These are phyloP conservation scores for Dillenia turbinata DNA, from an alignment of 164 flowering plant genomes.

Conservation along the genomic window DNA sequence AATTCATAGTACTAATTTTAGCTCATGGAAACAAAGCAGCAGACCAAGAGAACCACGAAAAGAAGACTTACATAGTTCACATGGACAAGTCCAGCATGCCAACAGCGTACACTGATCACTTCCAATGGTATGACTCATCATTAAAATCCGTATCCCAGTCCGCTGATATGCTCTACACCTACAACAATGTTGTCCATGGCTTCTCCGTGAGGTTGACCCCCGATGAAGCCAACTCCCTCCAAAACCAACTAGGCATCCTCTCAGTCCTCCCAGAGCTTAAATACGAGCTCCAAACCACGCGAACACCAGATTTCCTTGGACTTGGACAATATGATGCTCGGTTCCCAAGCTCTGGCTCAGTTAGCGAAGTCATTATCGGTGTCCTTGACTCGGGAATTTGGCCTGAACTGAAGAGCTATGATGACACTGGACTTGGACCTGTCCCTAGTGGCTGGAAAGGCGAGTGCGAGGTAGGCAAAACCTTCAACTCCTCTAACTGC, in stretches of 20 bases:
- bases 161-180: slow-evolving; percentile 62
- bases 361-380: slow-evolving; percentile 63
- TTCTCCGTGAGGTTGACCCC: slow-evolving; percentile 62
- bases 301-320: slow-evolving; percentile 85
- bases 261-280: slow-evolving; percentile 52
- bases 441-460: slow-evolving; percentile 75
- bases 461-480: slow-evolving; percentile 45
- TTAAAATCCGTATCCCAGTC: slow-evolving; percentile 55
- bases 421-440: slow-evolving; percentile 65
- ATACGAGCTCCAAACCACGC: slow-evolving; percentile 85
- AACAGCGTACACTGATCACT: slow-evolving; percentile 33
- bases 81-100: slow-evolving; percentile 69
- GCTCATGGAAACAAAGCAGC: slow-evolving; percentile 11
- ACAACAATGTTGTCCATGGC: slow-evolving; percentile 63
- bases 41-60: slow-evolving; percentile 13
- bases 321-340: slow-evolving; percentile 26
- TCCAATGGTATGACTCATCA: slow-evolving; percentile 65
- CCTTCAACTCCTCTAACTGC: slow-evolving; percentile 49
- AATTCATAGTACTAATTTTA: slow-evolving; percentile 8
- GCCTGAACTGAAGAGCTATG: slow-evolving; percentile 72
- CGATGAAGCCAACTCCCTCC: slow-evolving; percentile 45
- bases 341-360: slow-evolving; percentile 31
- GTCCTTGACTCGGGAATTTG: slow-evolving; percentile 85
- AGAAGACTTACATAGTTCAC: slow-evolving; percentile 74
- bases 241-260: slow-evolving; percentile 41